These are phyloP conservation scores for Penicillium manginii DNA, from an alignment of 495 filamentous ascomycete species.

Conservation along the genomic window DNA sequence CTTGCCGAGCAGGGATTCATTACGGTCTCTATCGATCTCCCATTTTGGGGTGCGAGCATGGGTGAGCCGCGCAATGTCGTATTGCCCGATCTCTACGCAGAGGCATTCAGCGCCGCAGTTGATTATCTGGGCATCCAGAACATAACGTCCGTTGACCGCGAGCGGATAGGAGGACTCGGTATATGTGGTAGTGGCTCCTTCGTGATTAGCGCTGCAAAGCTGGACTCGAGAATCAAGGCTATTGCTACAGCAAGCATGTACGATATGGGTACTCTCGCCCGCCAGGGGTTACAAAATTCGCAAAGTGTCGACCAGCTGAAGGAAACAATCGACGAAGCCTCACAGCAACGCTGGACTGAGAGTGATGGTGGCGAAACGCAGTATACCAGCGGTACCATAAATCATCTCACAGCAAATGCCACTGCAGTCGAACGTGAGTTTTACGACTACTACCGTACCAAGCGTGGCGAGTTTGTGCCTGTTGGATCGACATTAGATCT, in stretches of 20 bases:
- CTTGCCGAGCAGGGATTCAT: conserved; percentile 44
- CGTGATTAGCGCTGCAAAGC: conserved; percentile 40
- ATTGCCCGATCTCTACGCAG: conserved; percentile 38
- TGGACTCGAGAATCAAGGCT: conserved; percentile 44
- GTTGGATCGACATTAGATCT: conserved; percentile 16
- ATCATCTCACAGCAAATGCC: conserved; percentile 20
- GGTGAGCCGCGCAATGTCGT: conserved; percentile 42
- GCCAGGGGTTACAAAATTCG: conserved; percentile 23
- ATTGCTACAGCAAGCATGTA: conserved; percentile 41
- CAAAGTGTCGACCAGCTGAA: conserved; percentile 20
- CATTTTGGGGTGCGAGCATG: conserved; percentile 39
- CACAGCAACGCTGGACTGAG: conserved; percentile 30
- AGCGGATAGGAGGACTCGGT: conserved; percentile 43
- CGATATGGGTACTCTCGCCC: conserved; percentile 32
- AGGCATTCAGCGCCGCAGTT: conserved; percentile 45
- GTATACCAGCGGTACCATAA: conserved; percentile 22
- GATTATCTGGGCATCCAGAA: conserved; percentile 36
- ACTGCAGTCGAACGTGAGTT: conserved; percentile 24
- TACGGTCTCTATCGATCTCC: conserved; percentile 37
- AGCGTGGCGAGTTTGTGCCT: conserved; percentile 27
- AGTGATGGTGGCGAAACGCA: conserved; percentile 19
- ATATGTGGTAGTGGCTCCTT: conserved; percentile 47
- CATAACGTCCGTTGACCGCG: conserved; percentile 31
- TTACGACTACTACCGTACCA: conserved; percentile 33
- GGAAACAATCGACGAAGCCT: conserved; percentile 18